A percentile compares a stretch with the other conserved stretches of the same genome.
These are phyloP conservation scores for Aspergillus floridensis DNA, from an alignment of 2,329 filamentous ascomycete species.

Conservation along the genomic window DNA sequence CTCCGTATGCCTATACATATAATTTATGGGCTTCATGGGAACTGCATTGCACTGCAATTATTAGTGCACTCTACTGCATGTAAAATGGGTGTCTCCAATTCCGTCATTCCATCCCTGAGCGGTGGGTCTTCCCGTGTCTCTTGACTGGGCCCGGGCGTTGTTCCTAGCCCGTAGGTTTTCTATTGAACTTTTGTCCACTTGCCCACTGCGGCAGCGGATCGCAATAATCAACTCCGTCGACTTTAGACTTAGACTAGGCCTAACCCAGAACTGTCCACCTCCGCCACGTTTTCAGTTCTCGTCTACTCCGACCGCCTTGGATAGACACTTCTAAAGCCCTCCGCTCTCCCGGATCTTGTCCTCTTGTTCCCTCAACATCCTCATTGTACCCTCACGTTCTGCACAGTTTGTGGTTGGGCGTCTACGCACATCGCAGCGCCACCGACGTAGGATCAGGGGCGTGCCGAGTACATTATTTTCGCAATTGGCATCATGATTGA, in stretches of 20 bases:
- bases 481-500: constrained; percentile 29
- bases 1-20: neutral
- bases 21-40: no score
- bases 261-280: constrained; percentile 13
- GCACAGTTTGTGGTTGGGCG: neutral
- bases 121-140: constrained; percentile 16
- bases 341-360: constrained; percentile 1
- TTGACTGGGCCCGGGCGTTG: constrained; percentile 8
- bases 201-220: constrained; percentile 18
- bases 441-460: neutral
- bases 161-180: constrained; percentile 3
- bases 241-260: neutral
- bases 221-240: constrained; percentile 13
- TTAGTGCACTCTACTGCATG: no score
- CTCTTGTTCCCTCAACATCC: neutral
- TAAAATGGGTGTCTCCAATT: neutral
- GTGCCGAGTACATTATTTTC: constrained; percentile 6
- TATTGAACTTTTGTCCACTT: neutral
- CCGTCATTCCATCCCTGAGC: constrained; percentile 4
- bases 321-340: neutral
- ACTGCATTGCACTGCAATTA: no score
- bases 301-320: constrained; percentile 1
- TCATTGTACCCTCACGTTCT: neutral
- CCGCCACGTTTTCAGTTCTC: constrained; percentile 22
- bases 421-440: neutral